Conservation (phyloP, 2,329 filamentous ascomycete genomes). For the Kalaharituber pfeilii region DNA sequence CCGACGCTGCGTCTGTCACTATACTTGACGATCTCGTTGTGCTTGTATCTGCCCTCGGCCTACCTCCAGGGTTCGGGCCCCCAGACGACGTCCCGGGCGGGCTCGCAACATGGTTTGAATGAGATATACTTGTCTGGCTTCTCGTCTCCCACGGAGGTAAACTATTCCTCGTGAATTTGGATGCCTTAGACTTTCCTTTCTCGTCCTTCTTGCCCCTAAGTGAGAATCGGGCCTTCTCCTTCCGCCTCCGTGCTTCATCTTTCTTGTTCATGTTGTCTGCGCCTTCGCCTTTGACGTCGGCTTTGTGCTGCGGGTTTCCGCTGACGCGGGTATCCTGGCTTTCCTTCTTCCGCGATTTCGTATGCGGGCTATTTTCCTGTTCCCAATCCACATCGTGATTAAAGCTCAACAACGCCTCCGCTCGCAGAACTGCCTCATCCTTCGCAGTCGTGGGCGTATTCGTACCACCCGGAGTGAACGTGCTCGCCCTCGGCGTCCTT, state of each 20-base stretch:
- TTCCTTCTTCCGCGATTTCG: slow-evolving; percentile 37
- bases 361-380: slow-evolving; percentile 39
- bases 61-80: neutral
- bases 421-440: slow-evolving; percentile 40
- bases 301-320: slow-evolving; percentile 44
- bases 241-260: neutral
- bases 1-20: neutral
- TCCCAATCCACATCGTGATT: slow-evolving; percentile 57
- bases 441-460: neutral
- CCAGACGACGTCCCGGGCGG: neutral
- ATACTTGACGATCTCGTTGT: neutral
- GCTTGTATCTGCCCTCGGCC: neutral
- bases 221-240: neutral
- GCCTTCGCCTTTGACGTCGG: slow-evolving; percentile 65
- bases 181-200: neutral
- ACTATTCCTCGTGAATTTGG: neutral
- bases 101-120: neutral
- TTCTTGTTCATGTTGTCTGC: slow-evolving; percentile 51
- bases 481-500: neutral
- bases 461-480: neutral
- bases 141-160: neutral
- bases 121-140: neutral
- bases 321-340: slow-evolving; percentile 42
- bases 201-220: neutral
- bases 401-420: slow-evolving; percentile 46